Evolutionary conservation across 1,284 basidiomycete species (phyloP).

Genomic region (Ceratobasidium sp.): DNA sequence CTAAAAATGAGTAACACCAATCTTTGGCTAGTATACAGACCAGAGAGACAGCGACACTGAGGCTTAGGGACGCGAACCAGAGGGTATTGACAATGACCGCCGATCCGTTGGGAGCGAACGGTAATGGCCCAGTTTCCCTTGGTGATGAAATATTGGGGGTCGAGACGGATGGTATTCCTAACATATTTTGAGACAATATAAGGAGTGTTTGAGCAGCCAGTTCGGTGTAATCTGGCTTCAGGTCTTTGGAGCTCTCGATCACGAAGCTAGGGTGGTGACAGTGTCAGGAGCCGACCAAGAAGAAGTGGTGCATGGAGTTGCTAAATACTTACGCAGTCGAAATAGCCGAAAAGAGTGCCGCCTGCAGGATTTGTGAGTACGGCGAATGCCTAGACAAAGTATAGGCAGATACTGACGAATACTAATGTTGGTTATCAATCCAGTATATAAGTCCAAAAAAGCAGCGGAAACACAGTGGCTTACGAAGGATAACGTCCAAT

Average conservation of each 20-base stretch:
- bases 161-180: background rate
- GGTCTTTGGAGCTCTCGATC: background rate
- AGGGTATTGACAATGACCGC: slow-evolving; percentile 8
- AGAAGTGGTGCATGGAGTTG: no score
- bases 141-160: background rate
- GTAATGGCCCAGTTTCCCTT: no score
- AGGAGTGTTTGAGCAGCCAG: background rate
- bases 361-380: background rate
- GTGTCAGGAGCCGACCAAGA: no score
- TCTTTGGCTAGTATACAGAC: background rate
- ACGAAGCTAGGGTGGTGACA: slow-evolving; percentile 3
- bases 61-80: background rate
- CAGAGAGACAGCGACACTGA: background rate
- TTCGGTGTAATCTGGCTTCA: slow-evolving; percentile 2
- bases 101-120: background rate
- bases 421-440: background rate
- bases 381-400: background rate
- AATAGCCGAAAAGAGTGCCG: slow-evolving; percentile 2
- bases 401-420: background rate
- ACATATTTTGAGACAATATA: background rate
- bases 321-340: slow-evolving; percentile 2
- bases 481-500: slow-evolving; percentile 2
- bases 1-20: background rate
- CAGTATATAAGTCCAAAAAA: background rate
- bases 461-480: background rate